Evolutionary conservation across 345 rosid genomes (phyloP).

Genomic region (Gossypium australe): DNA sequence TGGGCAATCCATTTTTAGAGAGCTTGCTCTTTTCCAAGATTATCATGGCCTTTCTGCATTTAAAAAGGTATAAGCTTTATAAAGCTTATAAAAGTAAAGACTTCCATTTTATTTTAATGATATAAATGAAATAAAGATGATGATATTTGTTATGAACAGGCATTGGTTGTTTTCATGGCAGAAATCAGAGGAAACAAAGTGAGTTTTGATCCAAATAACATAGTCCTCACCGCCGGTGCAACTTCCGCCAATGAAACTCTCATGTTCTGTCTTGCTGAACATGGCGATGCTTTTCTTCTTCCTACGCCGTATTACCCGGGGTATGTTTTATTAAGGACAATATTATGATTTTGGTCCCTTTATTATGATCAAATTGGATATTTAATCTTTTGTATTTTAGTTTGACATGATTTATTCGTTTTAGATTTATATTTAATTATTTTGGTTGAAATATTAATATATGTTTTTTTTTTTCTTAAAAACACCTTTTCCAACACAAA

Average conservation of each 20-base stretch:
- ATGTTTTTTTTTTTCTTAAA: no score
- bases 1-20: conserved; percentile 59
- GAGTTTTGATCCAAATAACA: conserved; percentile 45
- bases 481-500: no score
- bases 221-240: conserved; percentile 75
- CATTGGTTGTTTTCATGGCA: conserved; percentile 69
- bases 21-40: conserved; percentile 84
- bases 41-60: conserved; percentile 71
- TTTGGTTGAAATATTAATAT: no score
- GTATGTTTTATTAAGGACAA: conserved; percentile 23
- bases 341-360: no score
- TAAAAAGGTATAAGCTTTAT: conserved; percentile 41
- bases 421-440: no score
- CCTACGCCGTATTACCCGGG: conserved; percentile 89
- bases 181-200: conserved; percentile 77
- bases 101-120: neutral
- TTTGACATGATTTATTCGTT: no score
- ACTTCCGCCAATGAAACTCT: conserved; percentile 79
- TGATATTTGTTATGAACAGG: conserved; percentile 27
- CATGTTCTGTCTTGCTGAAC: conserved; percentile 68
- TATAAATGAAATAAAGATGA: neutral
- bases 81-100: neutral
- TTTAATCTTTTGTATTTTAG: no score
- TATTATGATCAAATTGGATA: no score
- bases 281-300: conserved; percentile 71